A percentile compares a stretch with the other conserved stretches of the same genome.
Conservation (phyloP, 1,284 basidiomycete species). For the Laetiporus sulphureus region DNA sequence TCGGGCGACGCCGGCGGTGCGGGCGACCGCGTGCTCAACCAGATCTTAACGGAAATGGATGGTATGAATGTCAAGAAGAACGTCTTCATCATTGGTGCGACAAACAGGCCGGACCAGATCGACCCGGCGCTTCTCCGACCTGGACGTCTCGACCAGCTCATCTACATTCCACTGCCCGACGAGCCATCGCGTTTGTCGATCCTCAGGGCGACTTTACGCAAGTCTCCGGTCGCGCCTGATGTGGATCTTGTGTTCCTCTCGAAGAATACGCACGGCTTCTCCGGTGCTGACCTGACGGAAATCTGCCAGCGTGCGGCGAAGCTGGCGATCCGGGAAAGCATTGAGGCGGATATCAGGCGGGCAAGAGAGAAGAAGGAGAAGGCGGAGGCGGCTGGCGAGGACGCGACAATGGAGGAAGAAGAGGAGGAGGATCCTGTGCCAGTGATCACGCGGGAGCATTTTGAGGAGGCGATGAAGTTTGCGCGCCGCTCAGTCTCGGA, state of each 20-base stretch:
- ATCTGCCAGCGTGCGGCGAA: slow-evolving; percentile 98
- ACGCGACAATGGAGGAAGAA: slow-evolving; percentile 71
- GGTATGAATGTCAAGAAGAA: slow-evolving; percentile 99
- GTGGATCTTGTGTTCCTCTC: slow-evolving; percentile 88
- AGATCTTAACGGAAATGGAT: slow-evolving; percentile 99
- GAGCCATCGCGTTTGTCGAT: slow-evolving; percentile 90
- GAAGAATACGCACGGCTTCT: slow-evolving; percentile 96
- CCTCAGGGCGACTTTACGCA: slow-evolving; percentile 87
- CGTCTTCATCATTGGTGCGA: slow-evolving; percentile 98
- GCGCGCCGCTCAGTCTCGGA: slow-evolving; percentile 90
- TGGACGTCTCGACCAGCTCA: slow-evolving; percentile 94
- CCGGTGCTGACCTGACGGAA: slow-evolving; percentile 98
- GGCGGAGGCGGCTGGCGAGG: slow-evolving; percentile 65
- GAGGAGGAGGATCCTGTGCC: slow-evolving; percentile 93
- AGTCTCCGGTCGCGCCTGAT: slow-evolving; percentile 82
- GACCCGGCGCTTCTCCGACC: slow-evolving; percentile 96
- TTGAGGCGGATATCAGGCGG: slow-evolving; percentile 85
- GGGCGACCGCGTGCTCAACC: slow-evolving; percentile 95
- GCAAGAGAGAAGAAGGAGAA: slow-evolving; percentile 79
- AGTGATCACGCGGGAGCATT: slow-evolving; percentile 90
- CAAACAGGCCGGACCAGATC: slow-evolving; percentile 99
- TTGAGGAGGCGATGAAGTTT: slow-evolving; percentile 97
- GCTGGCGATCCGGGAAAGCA: slow-evolving; percentile 91
- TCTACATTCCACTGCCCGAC: slow-evolving; percentile 93
- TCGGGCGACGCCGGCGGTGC: slow-evolving; percentile 91